phyloP scores from a whole-genome alignment of 2,329 filamentous ascomycete genomes.

The Lecanoromycetidae sp. region DNA sequence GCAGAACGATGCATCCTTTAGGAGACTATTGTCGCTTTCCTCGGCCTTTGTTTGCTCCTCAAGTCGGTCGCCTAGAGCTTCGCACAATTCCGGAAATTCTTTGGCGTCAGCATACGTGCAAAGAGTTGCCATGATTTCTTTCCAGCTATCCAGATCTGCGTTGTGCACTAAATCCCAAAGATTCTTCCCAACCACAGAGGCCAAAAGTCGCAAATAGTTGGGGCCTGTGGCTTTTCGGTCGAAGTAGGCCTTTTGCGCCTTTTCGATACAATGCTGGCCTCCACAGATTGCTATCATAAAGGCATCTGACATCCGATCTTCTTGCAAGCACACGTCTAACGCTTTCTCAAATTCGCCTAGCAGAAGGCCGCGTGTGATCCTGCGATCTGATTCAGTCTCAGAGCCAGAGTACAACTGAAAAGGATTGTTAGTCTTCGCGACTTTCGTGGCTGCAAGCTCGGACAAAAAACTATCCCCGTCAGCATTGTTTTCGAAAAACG shows the following conservation, averaged over 20 bases:
- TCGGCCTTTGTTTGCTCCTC: conserved; percentile 49
- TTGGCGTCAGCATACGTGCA: conserved; percentile 88
- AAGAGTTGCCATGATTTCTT: conserved; percentile 87
- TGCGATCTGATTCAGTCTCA: conserved; percentile 74
- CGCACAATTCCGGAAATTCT: conserved; percentile 90
- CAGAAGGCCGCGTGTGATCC: conserved; percentile 77
- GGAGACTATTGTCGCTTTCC: conserved; percentile 43
- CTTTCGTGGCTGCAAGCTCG: conserved; percentile 74
- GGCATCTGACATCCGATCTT: conserved; percentile 85
- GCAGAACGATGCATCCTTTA: conserved; percentile 92
- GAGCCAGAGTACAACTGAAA: conserved; percentile 78
- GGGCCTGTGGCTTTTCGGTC: conserved; percentile 69
- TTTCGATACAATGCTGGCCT: conserved; percentile 83
- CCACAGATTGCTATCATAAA: conserved; percentile 98
- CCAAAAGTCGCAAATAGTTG: conserved; percentile 81
- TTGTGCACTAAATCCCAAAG: conserved; percentile 98
- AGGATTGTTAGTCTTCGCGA: conserved; percentile 82
- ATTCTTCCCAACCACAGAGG: conserved; percentile 90
- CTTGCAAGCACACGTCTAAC: conserved; percentile 74
- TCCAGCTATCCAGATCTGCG: conserved; percentile 85
- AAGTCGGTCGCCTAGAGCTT: conserved; percentile 84
- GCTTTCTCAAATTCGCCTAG: conserved; percentile 84
- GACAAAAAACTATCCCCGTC: conserved; percentile 80
- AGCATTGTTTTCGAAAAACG: conserved; percentile 63
- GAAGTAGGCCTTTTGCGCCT: conserved; percentile 84